Conservation (phyloP, 2,329 filamentous ascomycete species). For the Balansia obtecta region DNA sequence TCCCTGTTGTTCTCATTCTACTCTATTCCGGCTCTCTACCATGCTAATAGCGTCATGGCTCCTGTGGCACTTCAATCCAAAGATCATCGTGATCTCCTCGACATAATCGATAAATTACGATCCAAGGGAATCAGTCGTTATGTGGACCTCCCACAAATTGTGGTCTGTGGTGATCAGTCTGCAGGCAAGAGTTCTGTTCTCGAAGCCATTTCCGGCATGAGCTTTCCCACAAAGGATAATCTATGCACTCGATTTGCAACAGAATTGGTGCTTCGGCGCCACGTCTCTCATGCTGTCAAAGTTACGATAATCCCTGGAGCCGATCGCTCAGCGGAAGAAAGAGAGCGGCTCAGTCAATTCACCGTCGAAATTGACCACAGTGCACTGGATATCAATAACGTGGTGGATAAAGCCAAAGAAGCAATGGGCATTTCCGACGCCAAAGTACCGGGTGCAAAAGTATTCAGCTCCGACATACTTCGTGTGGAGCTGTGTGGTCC, state of each 20-base stretch:
- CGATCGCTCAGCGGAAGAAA: conserved; percentile 14
- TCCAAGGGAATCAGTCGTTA: conserved; percentile 8
- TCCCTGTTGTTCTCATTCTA: too few relatives aligned
- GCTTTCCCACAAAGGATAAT: conserved; percentile 45
- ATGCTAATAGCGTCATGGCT: conserved; percentile 2
- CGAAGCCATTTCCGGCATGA: conserved; percentile 49
- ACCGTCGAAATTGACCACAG: conserved; percentile 1
- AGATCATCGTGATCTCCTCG: conserved; percentile 8
- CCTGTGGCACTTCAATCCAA: conserved; percentile 6
- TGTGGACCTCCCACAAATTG: conserved; percentile 32
- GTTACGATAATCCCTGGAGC: conserved; percentile 20
- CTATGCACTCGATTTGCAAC: conserved; percentile 53
- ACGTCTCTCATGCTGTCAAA: conserved; percentile 18
- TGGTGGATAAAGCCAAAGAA: conserved; percentile 6
- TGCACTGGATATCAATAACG: conserved; percentile 4
- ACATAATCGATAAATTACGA: conserved; percentile 10
- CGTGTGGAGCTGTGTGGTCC: conserved; percentile 36
- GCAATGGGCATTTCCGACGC: conserved; percentile 8
- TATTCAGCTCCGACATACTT: conserved; percentile 33
- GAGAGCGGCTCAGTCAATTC: conserved; percentile 7
- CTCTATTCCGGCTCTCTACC: neutral
- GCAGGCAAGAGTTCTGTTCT: conserved; percentile 54
- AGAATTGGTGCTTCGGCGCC: conserved; percentile 43
- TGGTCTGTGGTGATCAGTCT: conserved; percentile 50
- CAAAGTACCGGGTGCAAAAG: neutral